Conservation (phyloP, 2,329 filamentous ascomycete species). For the Verticillium alfalfae region DNA sequence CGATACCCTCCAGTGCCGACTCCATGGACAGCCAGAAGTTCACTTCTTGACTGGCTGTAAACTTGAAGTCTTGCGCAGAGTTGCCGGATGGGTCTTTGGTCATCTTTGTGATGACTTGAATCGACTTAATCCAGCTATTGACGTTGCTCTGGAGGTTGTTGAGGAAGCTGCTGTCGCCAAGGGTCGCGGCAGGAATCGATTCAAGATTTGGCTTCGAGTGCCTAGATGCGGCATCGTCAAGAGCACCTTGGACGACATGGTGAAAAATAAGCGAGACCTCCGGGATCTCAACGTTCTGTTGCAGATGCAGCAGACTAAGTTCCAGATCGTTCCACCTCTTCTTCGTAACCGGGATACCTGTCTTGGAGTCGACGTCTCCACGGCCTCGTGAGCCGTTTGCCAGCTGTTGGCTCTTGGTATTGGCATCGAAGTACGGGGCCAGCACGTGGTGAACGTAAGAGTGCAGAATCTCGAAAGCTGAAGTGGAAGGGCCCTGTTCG, state of each 20-base stretch:
- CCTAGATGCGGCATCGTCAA: constrained; percentile 69
- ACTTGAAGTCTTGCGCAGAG: constrained; percentile 44
- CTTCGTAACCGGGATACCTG: constrained; percentile 93
- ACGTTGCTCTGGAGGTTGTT: constrained; percentile 92
- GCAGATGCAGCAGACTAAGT: constrained; percentile 81
- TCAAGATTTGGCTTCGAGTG: constrained; percentile 70
- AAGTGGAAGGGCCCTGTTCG: constrained; percentile 67
- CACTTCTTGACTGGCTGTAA: constrained; percentile 90
- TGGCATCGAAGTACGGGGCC: constrained; percentile 95
- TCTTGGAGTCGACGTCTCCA: constrained; percentile 84
- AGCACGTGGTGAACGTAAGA: constrained; percentile 86
- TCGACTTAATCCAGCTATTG: constrained; percentile 98
- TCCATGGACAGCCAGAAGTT: constrained; percentile 99
- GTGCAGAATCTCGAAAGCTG: constrained; percentile 88
- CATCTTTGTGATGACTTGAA: constrained; percentile 93
- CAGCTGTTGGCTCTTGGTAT: constrained; percentile 75
- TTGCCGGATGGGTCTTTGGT: constrained; percentile 70
- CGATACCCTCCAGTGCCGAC: constrained; percentile 84
- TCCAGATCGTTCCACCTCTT: constrained; percentile 95
- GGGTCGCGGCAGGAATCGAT: constrained; percentile 66
- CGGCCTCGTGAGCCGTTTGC: constrained; percentile 62
- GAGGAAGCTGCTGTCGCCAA: constrained; percentile 85
- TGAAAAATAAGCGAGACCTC: constrained; percentile 84
- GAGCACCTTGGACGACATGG: constrained; percentile 76
- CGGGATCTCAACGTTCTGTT: constrained; percentile 97